Evolutionary conservation across 1,139 yeast species (phyloP), one percentile per base, ranked within the genome.

Genomic region (Suhomyces ambrosiae): DNA sequence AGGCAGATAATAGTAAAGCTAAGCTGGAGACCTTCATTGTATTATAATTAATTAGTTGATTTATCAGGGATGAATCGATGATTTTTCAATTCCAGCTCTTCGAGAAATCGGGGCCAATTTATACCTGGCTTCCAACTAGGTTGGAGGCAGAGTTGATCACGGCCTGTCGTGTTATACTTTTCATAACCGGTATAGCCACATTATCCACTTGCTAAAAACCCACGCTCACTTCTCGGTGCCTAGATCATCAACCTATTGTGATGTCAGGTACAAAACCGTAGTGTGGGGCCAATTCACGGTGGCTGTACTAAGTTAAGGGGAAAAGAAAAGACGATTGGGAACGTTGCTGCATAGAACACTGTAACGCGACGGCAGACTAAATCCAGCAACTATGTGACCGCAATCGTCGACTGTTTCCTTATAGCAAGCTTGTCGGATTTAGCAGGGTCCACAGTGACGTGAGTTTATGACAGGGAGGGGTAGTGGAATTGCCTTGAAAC

Each of bases 1-100:
- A 36, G 19, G 46, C 45, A 18, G 54, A 35, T 28, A 49, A 42
- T 16, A 44, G 31, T 28, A 48, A 37, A 25, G 53, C 44, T 29
- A 50, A 27, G 29, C 38, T 38, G 32, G 53, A 40, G 38, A 40
- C 27, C 40, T 47, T 50, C 54, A 50, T 50, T 33, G 13, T 44
- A 7, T 29, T 14, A 8, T 26, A 24, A 18, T 18, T 18, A 18
- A 18, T 18, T 18, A 8, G 8, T 18, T 27, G 27, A 24, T 7
- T n/a, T 23, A n/a, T 8, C 8, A 23, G 12, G 25, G 5, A 5
- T 16, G 23, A 22, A 27, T 35, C 31, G 24, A 18, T 11, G 9
- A 26, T 28, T 22, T 16, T 27, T 11, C 15, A 26, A 32, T 36
- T n/a, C n/a, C n/a, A n/a, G n/a, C n/a, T n/a, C n/a, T n/a, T n/a